phyloP scores from a whole-genome alignment of 2,329 filamentous ascomycete genomes.

The Calonectria montana region DNA sequence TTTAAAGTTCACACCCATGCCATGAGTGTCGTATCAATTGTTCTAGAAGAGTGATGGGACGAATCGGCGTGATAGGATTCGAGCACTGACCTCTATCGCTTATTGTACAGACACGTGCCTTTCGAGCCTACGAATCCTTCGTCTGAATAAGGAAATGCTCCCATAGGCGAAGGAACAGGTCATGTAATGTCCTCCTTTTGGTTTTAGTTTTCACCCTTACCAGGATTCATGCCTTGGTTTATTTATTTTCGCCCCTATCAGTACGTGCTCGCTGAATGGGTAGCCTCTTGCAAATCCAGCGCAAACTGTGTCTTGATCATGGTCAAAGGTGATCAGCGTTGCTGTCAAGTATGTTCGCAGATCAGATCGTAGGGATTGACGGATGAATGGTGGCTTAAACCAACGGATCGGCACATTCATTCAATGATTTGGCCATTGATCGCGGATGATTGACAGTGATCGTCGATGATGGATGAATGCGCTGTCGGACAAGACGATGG shows the following conservation, averaged over 20 bases:
- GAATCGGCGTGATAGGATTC: neutral
- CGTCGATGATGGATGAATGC: neutral
- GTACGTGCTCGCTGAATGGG: neutral
- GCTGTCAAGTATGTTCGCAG: neutral
- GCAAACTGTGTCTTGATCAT: neutral
- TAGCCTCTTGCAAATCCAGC: no score
- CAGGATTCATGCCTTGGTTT: no score
- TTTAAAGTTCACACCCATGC: neutral
- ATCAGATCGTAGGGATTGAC: neutral
- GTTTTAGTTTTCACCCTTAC: neutral
- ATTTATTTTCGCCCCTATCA: neutral
- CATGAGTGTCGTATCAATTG: neutral
- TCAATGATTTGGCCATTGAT: neutral
- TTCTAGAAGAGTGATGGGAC: neutral
- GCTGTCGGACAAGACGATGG: neutral
- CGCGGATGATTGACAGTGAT: slow-evolving; percentile 1
- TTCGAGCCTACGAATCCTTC: neutral
- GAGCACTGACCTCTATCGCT: neutral
- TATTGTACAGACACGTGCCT: neutral
- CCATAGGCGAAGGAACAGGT: neutral
- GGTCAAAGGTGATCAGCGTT: neutral
- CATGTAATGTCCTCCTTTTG: neutral
- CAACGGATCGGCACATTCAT: neutral
- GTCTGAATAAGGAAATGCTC: neutral
- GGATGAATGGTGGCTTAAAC: neutral